These are phyloP conservation scores for Cryptococcus sp. DNA, from an alignment of 1,284 basidiomycete genomes.

Conservation along the genomic window DNA sequence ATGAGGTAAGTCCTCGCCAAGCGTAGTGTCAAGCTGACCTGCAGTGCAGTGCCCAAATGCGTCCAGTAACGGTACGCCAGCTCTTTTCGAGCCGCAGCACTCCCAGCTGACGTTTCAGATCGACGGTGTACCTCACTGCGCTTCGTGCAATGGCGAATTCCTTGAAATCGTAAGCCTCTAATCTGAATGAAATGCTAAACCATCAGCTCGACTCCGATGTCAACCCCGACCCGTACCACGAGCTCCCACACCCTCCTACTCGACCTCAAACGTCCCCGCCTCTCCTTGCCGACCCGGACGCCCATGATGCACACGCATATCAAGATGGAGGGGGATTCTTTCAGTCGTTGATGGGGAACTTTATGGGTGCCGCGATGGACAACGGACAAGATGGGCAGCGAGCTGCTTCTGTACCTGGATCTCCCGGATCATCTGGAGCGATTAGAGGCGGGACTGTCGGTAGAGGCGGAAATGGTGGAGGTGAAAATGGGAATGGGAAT, in stretches of 20 bases:
- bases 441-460: background rate
- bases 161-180: constrained; percentile 35
- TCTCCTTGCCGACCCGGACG: background rate
- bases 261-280: constrained; percentile 14
- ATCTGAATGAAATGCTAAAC: background rate
- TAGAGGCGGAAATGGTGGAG: background rate
- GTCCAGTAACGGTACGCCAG: constrained; percentile 27
- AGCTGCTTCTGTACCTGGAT: background rate
- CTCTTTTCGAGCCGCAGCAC: too few species aligned
- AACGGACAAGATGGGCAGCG: background rate
- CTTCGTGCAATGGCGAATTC: constrained; percentile 41
- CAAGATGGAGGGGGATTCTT: constrained; percentile 6
- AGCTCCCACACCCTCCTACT: constrained; percentile 33
- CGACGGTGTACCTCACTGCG: constrained; percentile 31
- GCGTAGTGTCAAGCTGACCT: too few species aligned
- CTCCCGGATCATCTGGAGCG: background rate
- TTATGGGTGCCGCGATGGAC: constrained; percentile 6
- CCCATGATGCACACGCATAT: background rate
- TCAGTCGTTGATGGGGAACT: constrained; percentile 8
- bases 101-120: constrained; percentile 15
- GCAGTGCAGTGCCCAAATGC: constrained; percentile 42
- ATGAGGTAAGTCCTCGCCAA: constrained; percentile 39
- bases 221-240: constrained; percentile 40
- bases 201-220: constrained; percentile 36
- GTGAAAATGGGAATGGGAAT: background rate